Evolutionary conservation across 2,329 filamentous ascomycete genomes (phyloP).

Genomic region (Microsporum canis): DNA sequence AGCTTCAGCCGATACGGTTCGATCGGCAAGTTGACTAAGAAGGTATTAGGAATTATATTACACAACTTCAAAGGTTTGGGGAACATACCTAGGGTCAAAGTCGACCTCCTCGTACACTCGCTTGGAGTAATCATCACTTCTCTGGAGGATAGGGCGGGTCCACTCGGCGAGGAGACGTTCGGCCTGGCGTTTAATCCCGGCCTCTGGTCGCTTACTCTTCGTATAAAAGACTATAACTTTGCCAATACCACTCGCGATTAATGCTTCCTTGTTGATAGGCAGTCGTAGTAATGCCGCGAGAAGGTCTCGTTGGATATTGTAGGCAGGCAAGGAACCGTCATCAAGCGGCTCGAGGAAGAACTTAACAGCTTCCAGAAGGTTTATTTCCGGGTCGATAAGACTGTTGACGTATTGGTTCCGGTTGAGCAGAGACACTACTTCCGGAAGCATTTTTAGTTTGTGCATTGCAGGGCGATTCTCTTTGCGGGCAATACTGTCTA

Average conservation of each 20-base stretch:
- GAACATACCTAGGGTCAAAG: slow-evolving; percentile 45
- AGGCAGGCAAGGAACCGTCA: slow-evolving; percentile 86
- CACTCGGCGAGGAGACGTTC: slow-evolving; percentile 89
- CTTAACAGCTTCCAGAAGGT: slow-evolving; percentile 85
- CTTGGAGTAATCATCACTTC: slow-evolving; percentile 91
- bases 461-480: slow-evolving; percentile 71
- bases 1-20: slow-evolving; percentile 25
- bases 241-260: slow-evolving; percentile 85
- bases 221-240: slow-evolving; percentile 97
- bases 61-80: background rate
- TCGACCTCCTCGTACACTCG: slow-evolving; percentile 49
- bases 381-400: slow-evolving; percentile 86
- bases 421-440: slow-evolving; percentile 79
- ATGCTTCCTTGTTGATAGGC: slow-evolving; percentile 79
- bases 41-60: slow-evolving; percentile 11
- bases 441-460: slow-evolving; percentile 86
- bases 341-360: slow-evolving; percentile 95
- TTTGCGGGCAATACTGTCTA: slow-evolving; percentile 72
- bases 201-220: slow-evolving; percentile 80
- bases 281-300: slow-evolving; percentile 69
- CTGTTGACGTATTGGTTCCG: slow-evolving; percentile 71
- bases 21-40: slow-evolving; percentile 28
- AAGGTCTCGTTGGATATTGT: slow-evolving; percentile 93
- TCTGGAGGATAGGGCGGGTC: slow-evolving; percentile 87
- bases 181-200: slow-evolving; percentile 82